phyloP scores from a whole-genome alignment of 495 filamentous ascomycete species.

The Baudoinia panamericana region DNA sequence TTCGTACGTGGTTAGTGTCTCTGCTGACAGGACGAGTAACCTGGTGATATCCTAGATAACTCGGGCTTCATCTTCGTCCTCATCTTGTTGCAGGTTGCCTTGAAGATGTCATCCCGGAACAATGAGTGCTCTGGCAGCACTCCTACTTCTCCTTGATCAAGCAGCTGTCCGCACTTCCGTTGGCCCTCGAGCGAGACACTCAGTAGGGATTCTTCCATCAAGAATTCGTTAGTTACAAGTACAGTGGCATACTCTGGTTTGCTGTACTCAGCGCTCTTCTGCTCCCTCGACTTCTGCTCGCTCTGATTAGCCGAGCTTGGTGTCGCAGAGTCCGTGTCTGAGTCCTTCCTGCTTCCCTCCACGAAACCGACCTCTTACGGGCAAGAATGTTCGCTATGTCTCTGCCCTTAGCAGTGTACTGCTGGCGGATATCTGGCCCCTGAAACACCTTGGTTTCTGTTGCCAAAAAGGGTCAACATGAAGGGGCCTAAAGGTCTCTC shows the following conservation, averaged over 20 bases:
- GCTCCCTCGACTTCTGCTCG: not conserved
- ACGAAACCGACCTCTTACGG: not conserved
- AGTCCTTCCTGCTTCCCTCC: slow-evolving; percentile 2
- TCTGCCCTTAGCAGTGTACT: slow-evolving; percentile 2
- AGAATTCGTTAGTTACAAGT: not conserved
- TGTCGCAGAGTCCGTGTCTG: not conserved
- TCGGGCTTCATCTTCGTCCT: slow-evolving; percentile 12
- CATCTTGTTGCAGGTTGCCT: slow-evolving; percentile 1
- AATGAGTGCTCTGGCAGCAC: not conserved
- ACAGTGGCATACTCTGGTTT: not conserved
- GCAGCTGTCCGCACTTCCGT: not conserved
- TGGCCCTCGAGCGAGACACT: not conserved
- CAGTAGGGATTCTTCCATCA: not conserved
- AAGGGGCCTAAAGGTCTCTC: too few species aligned
- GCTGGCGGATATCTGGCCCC: too few species aligned
- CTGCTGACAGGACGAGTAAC: slow-evolving; percentile 19
- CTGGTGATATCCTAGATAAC: slow-evolving; percentile 19
- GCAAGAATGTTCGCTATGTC: slow-evolving; percentile 1
- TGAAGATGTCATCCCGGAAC: slow-evolving; percentile 4
- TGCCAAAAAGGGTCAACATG: too few species aligned
- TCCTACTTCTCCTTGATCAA: slow-evolving; percentile 7
- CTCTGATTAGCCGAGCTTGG: not conserved
- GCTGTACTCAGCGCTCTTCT: slow-evolving; percentile 1
- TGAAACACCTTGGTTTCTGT: too few species aligned
- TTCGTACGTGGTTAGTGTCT: slow-evolving; percentile 12